Base-by-base conservation (phyloP, 139 green algal genomes). In the Pycnococcus provasolii region DNA sequence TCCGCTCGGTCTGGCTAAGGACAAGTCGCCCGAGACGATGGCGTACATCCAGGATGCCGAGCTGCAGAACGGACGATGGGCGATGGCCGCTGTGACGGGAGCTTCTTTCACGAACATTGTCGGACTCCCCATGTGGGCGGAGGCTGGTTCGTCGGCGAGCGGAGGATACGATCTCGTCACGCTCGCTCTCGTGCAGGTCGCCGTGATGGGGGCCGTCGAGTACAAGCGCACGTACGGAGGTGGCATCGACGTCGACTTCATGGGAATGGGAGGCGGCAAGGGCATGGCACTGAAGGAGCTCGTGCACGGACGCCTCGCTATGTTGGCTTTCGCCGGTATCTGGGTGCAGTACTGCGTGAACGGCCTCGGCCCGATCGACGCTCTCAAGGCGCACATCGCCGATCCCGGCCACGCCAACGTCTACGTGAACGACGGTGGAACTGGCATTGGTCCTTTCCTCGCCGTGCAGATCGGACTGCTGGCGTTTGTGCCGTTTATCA, bases 1-100 rank as follows among this genome's bases (percentile, higher is more conserved):
- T 63, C 72, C 72, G 69, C 83, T 96, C 45, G 86, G 87, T 70
- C 84, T 96, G 26, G 66, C 60, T 15, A 42, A 39, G 13, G 72
- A 78, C 48, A 26, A 26, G 26, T 26, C 26, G 26, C 11, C 48
- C 5, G 48, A 70, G 7, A 59, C 67, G 47, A 45, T 78, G 15
- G 42, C 62, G 60, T 78, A 67, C 53, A 60, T 71, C 45, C 72
- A 72, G 51, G 66, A 78, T 44, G 72, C 66, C 39, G 72, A 78
- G 54, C 45, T 78, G 11, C 70, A 71, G 72, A 78, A 78, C 59
- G 72, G 66, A 39, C 62, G 72, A 41, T 78, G 66, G 66, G 67
- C 67, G 43, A 73, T 73, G 58, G 8, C 37, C 45, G 57, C 57
- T 3, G 51, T 41, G 9, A 40, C 46, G 26, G 67, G 67, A 1